A percentile compares a stretch with the other conserved stretches of the same genome.
These are phyloP conservation scores for Populus alba DNA, from an alignment of 345 rosid species.

Conservation along the genomic window DNA sequence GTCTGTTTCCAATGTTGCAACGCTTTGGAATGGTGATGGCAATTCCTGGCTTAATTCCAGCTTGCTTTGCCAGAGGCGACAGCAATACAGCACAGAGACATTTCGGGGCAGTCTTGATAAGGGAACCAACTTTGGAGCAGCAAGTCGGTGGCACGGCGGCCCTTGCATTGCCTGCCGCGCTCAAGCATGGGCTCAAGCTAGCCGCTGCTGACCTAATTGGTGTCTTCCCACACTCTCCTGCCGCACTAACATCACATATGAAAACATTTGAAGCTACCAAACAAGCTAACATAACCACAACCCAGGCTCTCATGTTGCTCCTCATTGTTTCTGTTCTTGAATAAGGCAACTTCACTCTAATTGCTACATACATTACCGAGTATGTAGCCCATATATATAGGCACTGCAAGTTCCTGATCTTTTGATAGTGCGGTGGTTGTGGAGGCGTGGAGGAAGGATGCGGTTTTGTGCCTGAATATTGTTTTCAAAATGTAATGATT, in stretches of 20 bases:
- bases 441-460: slow-evolving; percentile 25
- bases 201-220: slow-evolving; percentile 65
- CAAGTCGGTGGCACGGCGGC: slow-evolving; percentile 58
- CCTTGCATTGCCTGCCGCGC: slow-evolving; percentile 52
- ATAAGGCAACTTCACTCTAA: background rate
- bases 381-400: background rate
- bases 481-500: slow-evolving; percentile 28
- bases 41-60: slow-evolving; percentile 70
- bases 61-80: slow-evolving; percentile 75
- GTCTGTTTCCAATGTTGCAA: slow-evolving; percentile 73
- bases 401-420: no score
- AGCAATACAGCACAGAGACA: slow-evolving; percentile 74
- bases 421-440: slow-evolving; percentile 45
- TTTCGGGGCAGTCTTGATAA: slow-evolving; percentile 61
- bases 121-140: slow-evolving; percentile 63
- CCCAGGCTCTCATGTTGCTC: slow-evolving; percentile 12
- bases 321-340: slow-evolving; percentile 17
- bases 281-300: slow-evolving; percentile 26
- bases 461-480: background rate
- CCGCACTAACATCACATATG: slow-evolving; percentile 30
- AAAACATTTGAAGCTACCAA: slow-evolving; percentile 25
- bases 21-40: slow-evolving; percentile 77
- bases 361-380: no score
- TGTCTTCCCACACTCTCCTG: slow-evolving; percentile 69
- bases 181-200: slow-evolving; percentile 70